Evolutionary conservation across 306 rosid species (phyloP).

Genomic region (Prunus fruticosa): DNA sequence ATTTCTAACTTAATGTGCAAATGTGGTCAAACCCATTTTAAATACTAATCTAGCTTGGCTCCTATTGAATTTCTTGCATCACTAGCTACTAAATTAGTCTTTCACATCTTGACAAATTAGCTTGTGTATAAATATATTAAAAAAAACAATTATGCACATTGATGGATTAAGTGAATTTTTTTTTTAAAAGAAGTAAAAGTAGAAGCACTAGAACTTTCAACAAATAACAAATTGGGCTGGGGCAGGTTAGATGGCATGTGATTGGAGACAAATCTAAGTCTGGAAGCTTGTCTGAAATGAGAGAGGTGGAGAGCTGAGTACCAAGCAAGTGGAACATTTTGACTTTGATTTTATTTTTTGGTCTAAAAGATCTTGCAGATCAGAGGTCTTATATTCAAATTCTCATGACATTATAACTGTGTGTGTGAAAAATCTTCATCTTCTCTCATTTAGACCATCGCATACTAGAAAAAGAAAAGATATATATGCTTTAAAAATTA

Average conservation of each 20-base stretch:
- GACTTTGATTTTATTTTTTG: neutral
- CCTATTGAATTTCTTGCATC: neutral
- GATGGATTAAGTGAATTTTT: neutral
- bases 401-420: accelerated
- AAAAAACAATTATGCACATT: neutral
- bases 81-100: neutral
- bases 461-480: no score
- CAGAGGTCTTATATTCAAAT: no score
- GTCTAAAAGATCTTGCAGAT: no score
- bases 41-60: no score
- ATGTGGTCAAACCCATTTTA: neutral
- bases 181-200: neutral
- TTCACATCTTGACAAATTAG: neutral
- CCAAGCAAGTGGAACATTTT: neutral
- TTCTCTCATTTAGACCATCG: no score
- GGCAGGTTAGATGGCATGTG: slow-evolving; percentile 3
- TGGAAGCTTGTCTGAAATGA: slow-evolving; percentile 2
- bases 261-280: neutral
- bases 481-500: neutral
- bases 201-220: neutral
- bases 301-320: neutral
- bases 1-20: neutral
- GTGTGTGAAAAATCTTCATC: no score
- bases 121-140: neutral
- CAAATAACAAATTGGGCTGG: neutral